These are phyloP conservation scores for Hordeum marinum DNA, from an alignment of 176 grass and related monocot genomes.

Conservation along the genomic window DNA sequence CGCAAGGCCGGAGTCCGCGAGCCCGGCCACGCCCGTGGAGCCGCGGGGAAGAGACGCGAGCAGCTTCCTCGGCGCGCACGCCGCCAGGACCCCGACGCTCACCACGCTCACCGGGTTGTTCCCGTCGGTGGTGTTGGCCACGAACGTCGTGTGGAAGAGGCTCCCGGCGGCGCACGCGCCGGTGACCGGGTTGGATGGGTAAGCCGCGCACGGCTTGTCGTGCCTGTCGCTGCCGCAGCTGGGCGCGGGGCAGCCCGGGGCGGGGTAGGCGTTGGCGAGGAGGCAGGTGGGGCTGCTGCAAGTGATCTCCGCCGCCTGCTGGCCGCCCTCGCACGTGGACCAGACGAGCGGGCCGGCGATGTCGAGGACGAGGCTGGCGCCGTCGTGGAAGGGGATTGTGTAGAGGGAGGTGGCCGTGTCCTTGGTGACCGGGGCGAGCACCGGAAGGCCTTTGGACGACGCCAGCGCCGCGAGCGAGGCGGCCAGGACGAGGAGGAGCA, in stretches of 20 bases:
- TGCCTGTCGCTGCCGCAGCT: not conserved
- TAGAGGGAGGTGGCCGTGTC: constrained; percentile 25
- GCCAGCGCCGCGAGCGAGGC: not conserved
- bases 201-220: constrained; percentile 18
- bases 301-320: not conserved
- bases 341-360: constrained; percentile 33
- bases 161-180: constrained; percentile 16
- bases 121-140: constrained; percentile 44
- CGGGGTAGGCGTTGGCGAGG: constrained; percentile 8
- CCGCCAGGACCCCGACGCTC: not conserved
- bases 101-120: constrained; percentile 6
- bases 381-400: constrained; percentile 13
- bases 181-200: constrained; percentile 33
- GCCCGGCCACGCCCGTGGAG: constrained; percentile 39
- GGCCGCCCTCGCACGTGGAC: constrained; percentile 13
- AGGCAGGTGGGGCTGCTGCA: not conserved
- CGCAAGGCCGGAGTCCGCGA: constrained; percentile 8
- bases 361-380: constrained; percentile 21
- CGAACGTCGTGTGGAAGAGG: constrained; percentile 14
- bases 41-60: not conserved
- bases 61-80: constrained; percentile 25
- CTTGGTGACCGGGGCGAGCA: constrained; percentile 24
- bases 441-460: not conserved
- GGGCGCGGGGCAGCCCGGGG: not conserved
- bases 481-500: not conserved